Conservation (phyloP, 768 basidiomycete species). For the Naganishia vishniacii region DNA sequence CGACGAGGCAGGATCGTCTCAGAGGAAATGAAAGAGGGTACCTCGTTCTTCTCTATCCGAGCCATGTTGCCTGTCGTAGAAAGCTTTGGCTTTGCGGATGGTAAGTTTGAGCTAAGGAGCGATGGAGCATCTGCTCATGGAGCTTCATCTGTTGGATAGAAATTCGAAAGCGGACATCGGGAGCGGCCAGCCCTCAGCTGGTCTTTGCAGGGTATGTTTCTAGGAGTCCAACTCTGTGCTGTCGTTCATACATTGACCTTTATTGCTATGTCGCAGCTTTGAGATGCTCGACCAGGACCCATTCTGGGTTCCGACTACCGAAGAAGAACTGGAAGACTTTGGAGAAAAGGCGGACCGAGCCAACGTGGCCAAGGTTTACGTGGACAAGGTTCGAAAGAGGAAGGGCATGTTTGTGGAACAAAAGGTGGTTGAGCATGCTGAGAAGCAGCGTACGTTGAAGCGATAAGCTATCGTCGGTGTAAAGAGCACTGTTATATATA, state of each 20-base stretch:
- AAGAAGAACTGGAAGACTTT: conserved; percentile 91
- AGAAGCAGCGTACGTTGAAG: conserved; percentile 88
- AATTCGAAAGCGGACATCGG: conserved; percentile 90
- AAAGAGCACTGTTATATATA: too few relatives aligned
- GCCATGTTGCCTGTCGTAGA: conserved; percentile 92
- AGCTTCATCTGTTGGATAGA: conserved; percentile 55
- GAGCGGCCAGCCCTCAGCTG: conserved; percentile 92
- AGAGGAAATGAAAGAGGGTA: conserved; percentile 98
- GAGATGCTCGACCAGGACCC: conserved; percentile 90
- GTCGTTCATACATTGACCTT: background rate
- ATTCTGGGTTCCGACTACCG: conserved; percentile 96
- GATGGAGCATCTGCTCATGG: background rate
- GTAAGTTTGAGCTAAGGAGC: conserved; percentile 53
- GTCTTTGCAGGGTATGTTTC: conserved; percentile 81
- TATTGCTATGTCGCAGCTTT: conserved; percentile 55
- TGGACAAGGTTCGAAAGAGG: conserved; percentile 81
- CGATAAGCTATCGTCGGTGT: conserved; percentile 19
- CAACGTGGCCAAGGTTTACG: conserved; percentile 88
- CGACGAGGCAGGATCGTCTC: conserved; percentile 86
- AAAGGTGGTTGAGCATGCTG: conserved; percentile 91
- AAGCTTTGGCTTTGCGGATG: conserved; percentile 95
- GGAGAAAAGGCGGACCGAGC: conserved; percentile 90
- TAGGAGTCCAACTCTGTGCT: background rate
- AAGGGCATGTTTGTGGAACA: conserved; percentile 94
- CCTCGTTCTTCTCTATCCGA: conserved; percentile 83